Evolutionary conservation across 176 grass and related monocot genomes (phyloP).

Genomic region (Tillandsia leiboldiana): DNA sequence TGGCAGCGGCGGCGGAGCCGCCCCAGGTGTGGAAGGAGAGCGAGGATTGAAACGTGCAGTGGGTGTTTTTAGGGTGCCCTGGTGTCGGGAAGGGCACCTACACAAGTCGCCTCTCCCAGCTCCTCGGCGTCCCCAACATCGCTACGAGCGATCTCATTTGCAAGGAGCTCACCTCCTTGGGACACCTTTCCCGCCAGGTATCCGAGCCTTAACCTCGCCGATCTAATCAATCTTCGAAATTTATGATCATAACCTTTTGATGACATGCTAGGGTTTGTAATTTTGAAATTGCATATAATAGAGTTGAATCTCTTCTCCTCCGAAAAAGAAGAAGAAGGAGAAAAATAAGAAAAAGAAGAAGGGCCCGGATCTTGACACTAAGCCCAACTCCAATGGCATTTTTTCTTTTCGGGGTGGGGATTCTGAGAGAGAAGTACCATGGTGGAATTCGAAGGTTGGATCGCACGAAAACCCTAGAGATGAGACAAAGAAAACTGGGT

Average conservation of each 20-base stretch:
- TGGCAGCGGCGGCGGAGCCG: neutral
- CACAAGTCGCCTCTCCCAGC: conserved; percentile 61
- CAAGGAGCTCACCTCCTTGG: conserved; percentile 69
- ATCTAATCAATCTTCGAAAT: neutral
- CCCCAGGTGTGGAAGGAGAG: conserved; percentile 6
- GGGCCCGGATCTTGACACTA: no score
- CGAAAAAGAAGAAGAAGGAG: no score
- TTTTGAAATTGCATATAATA: neutral
- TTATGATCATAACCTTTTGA: conserved; percentile 16
- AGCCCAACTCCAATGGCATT: no score
- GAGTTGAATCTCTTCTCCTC: neutral
- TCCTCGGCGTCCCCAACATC: conserved; percentile 82
- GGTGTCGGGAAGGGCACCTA: conserved; percentile 90
- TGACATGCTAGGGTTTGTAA: neutral
- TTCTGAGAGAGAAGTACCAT: no score
- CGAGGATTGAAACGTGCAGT: conserved; percentile 67
- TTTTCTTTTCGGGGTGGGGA: no score
- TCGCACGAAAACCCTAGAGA: no score
- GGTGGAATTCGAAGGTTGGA: no score
- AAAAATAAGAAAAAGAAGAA: no score
- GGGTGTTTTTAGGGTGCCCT: conserved; percentile 92
- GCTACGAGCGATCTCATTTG: conserved; percentile 84
- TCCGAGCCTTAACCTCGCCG: neutral
- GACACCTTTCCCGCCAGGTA: conserved; percentile 50
- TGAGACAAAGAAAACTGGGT: no score